Percentiles rank a stretch among this genome's conserved stretches.
These are phyloP conservation scores for Steccherinum ochraceum DNA, from an alignment of 768 basidiomycete genomes.

Conservation along the genomic window DNA sequence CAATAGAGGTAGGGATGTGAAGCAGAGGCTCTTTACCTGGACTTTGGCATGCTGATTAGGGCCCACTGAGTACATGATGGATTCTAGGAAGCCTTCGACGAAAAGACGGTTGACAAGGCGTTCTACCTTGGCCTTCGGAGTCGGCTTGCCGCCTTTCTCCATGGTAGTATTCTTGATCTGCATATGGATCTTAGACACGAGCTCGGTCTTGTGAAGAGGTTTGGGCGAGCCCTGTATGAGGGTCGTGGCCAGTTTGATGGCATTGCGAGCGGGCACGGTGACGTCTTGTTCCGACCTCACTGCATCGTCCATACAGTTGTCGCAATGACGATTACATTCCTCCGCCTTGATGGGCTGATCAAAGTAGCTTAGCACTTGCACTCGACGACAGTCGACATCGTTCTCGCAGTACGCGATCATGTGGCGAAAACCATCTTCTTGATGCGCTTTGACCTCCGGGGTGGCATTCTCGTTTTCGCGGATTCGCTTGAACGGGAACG, in stretches of 20 bases:
- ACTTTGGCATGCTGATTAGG: conserved; percentile 5
- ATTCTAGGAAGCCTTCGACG: not conserved
- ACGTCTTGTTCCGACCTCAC: conserved; percentile 46
- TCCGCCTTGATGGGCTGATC: conserved; percentile 68
- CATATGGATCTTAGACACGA: not conserved
- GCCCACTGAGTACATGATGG: not conserved
- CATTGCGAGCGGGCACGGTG: conserved; percentile 46
- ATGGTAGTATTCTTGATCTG: conserved; percentile 29
- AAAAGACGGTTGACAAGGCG: conserved; percentile 15
- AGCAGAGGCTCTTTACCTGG: conserved; percentile 2
- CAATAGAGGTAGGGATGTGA: not conserved
- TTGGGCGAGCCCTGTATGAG: not conserved
- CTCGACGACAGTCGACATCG: conserved; percentile 78
- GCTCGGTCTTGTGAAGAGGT: not conserved
- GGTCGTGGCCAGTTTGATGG: conserved; percentile 50
- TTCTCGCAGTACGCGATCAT: conserved; percentile 82
- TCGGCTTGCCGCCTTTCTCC: conserved; percentile 28
- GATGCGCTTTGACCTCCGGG: conserved; percentile 50
- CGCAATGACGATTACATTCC: conserved; percentile 67
- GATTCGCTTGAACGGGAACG: conserved; percentile 54
- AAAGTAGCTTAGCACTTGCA: conserved; percentile 85
- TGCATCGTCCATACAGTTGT: conserved; percentile 63
- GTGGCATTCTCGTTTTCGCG: conserved; percentile 42
- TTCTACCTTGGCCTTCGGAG: conserved; percentile 47
- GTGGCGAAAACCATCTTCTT: conserved; percentile 53